These are phyloP conservation scores for Syzygium jambos DNA, from an alignment of 345 rosid species.

Conservation along the genomic window DNA sequence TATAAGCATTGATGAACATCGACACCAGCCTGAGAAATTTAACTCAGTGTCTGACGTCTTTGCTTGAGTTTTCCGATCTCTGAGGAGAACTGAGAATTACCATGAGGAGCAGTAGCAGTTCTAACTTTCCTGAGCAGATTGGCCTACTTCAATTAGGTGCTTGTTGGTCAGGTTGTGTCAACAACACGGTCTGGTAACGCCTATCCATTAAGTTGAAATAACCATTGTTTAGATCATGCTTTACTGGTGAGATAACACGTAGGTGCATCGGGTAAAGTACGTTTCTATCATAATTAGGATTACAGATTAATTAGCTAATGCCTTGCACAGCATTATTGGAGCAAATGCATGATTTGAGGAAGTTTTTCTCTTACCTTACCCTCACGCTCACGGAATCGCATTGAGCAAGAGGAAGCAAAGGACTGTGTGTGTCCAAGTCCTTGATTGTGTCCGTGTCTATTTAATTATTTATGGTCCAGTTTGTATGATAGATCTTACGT, in stretches of 20 bases:
- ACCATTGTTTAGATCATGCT: background rate
- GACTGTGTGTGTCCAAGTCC: background rate
- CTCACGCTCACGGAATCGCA: background rate
- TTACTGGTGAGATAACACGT: background rate
- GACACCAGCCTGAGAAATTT: background rate
- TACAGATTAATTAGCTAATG: background rate
- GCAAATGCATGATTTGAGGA: background rate
- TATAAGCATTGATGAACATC: background rate
- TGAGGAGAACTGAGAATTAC: background rate
- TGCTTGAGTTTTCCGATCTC: background rate
- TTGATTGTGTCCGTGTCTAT: background rate
- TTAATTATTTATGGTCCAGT: background rate
- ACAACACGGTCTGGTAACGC: background rate
- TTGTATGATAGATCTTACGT: background rate
- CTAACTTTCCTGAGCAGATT: background rate
- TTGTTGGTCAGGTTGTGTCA: background rate
- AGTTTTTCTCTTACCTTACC: background rate
- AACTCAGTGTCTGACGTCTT: background rate
- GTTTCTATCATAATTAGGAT: background rate
- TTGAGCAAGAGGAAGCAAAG: background rate
- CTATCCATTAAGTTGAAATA: background rate
- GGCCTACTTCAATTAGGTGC: background rate
- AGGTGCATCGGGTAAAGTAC: background rate
- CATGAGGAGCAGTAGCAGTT: background rate
- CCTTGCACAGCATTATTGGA: background rate